Evolutionary conservation across 495 filamentous ascomycete genomes (phyloP).

Genomic region (Neurospora sp.): DNA sequence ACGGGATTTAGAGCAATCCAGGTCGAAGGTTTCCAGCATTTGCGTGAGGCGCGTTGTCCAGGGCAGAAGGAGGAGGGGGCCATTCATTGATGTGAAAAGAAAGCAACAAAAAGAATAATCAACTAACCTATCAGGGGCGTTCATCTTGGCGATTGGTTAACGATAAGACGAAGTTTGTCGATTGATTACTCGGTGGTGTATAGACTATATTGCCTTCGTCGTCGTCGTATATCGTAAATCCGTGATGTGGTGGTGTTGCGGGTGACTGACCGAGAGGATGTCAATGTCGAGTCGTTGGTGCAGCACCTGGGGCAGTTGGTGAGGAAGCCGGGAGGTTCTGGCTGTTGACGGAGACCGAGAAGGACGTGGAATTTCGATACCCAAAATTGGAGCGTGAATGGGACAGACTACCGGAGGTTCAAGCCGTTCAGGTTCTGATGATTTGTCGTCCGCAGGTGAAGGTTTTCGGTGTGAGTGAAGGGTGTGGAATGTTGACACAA

Average conservation of each 20-base stretch:
- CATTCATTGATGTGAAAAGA: not conserved
- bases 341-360: not conserved
- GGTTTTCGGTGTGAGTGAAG: not conserved
- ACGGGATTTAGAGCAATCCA: not conserved
- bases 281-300: not conserved
- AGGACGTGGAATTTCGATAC: not conserved
- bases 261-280: not conserved
- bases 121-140: constrained; percentile 59
- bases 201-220: not conserved
- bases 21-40: not conserved
- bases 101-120: constrained; percentile 1
- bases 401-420: not conserved
- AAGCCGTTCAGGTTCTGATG: not conserved
- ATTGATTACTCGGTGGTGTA: not conserved
- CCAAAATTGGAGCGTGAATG: not conserved
- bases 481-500: not conserved
- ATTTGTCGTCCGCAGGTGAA: not conserved
- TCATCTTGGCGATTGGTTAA: constrained; percentile 40
- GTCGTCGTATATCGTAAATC: not conserved
- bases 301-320: not conserved
- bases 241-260: not conserved
- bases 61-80: not conserved
- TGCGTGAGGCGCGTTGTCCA: not conserved
- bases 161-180: not conserved
- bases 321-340: not conserved